These are phyloP conservation scores for Magnolia changhungtana DNA, from an alignment of 164 flowering plant genomes.

Conservation along the genomic window DNA sequence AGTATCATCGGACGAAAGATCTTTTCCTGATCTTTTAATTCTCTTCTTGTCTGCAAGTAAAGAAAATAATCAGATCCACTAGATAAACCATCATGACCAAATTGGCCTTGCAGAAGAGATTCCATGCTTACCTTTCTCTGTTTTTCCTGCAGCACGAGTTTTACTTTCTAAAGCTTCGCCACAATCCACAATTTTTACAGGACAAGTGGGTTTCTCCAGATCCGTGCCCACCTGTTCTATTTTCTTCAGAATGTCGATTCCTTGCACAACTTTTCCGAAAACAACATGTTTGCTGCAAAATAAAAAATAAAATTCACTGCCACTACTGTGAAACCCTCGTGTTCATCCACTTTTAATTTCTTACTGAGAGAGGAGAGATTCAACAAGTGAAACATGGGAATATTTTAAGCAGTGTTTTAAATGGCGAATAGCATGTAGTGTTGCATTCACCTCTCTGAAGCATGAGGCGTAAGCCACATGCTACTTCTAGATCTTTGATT, in stretches of 20 bases:
- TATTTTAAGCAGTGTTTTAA: too few species aligned
- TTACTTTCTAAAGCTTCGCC: slow-evolving; percentile 69
- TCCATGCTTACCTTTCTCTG: slow-evolving; percentile 8
- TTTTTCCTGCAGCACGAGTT: background rate
- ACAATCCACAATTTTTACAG: slow-evolving; percentile 76
- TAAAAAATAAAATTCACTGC: background rate
- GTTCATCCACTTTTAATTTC: too few species aligned
- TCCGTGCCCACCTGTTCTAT: slow-evolving; percentile 73
- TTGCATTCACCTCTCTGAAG: too few species aligned
- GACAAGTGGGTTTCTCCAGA: slow-evolving; percentile 40
- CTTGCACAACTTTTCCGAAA: slow-evolving; percentile 82
- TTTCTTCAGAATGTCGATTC: slow-evolving; percentile 58
- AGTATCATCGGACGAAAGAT: slow-evolving; percentile 39
- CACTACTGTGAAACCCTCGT: too few species aligned
- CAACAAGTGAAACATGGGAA: too few species aligned
- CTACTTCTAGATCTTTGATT: too few species aligned
- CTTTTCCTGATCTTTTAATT: slow-evolving; percentile 48
- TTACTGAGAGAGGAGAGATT: too few species aligned
- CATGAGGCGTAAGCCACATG: too few species aligned
- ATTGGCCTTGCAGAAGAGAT: background rate
- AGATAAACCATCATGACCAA: background rate
- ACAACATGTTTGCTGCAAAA: slow-evolving; percentile 64
- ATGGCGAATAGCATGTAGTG: too few species aligned
- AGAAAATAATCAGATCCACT: background rate
- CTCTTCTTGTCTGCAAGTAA: slow-evolving; percentile 46